These are phyloP conservation scores for Candida boidinii DNA, from an alignment of 805 yeast genomes.

Conservation along the genomic window DNA sequence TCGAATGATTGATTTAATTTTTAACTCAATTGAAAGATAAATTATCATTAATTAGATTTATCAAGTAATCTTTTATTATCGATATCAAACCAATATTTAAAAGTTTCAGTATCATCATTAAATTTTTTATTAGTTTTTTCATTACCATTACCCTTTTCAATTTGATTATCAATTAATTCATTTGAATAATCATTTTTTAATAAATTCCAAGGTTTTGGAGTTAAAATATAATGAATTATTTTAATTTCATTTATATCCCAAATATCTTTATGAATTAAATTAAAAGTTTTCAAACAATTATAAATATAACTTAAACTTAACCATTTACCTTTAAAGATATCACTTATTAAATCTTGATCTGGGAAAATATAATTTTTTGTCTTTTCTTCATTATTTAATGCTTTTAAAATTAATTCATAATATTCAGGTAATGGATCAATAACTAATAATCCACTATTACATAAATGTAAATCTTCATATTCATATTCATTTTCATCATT, in stretches of 20 bases:
- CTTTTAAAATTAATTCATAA: slow-evolving; percentile 32
- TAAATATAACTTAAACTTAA: slow-evolving; percentile 42
- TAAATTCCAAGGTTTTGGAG: slow-evolving; percentile 57
- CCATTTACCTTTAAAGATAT: slow-evolving; percentile 44
- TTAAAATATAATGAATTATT: slow-evolving; percentile 47
- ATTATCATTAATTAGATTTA: slow-evolving; percentile 4
- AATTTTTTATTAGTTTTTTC: too few species aligned
- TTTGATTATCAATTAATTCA: too few species aligned
- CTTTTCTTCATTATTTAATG: slow-evolving; percentile 28
- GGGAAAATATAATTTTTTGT: slow-evolving; percentile 43
- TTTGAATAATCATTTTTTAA: slow-evolving; percentile 12
- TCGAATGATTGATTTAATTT: too few species aligned
- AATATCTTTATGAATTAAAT: slow-evolving; percentile 32
- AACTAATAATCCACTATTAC: slow-evolving; percentile 53
- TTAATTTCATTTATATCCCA: slow-evolving; percentile 43
- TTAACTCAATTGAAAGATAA: too few species aligned
- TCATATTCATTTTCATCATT: slow-evolving; percentile 33
- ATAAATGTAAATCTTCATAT: slow-evolving; percentile 33
- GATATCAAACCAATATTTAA: slow-evolving; percentile 40
- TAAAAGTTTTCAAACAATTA: slow-evolving; percentile 48
- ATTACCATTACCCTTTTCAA: slow-evolving; percentile 7
- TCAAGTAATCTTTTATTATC: slow-evolving; percentile 26
- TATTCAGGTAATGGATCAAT: slow-evolving; percentile 32
- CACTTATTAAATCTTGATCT: slow-evolving; percentile 49
- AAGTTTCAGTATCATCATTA: slow-evolving; percentile 37